Evolutionary conservation across 2,329 filamentous ascomycete genomes (phyloP), one percentile per base, ranked within the genome.

Genomic region (Sarocladiaceae sp.): DNA sequence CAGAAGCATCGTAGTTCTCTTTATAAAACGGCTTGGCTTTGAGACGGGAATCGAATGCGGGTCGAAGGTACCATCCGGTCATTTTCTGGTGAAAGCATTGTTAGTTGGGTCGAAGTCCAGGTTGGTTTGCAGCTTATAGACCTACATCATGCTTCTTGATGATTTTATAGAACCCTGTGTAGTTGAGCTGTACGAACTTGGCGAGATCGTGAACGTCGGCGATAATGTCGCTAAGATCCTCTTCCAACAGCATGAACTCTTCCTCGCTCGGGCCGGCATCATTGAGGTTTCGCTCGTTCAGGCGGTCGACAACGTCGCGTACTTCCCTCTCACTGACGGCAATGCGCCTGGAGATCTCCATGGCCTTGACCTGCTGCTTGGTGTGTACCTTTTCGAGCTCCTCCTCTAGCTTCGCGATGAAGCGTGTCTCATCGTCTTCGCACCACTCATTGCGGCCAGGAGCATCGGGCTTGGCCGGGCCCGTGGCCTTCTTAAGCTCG

Each of bases 141-240:
- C 85, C 55, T 66, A 91, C 87, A 69, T 96, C 93, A 65, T 98
- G 93, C 74, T 98, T 98, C 76, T 98, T 98, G 67, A 98, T 95
- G 51, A 98, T 98, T 74, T 98, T 98, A 72, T 96, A 94, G 63
- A 98, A 98, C 4, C 93, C 93, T 1, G 91, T 97, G 62, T 98
- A 98, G 68, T 98, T 98, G 60, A 98, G 71, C 69, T 96, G 91
- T 6, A 95, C 94, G 63, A 95, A 98, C 68, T 97, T 97, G 64
- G 93, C 90, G 48, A 98, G 76, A 58, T 98, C 93, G 66, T 98
- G 91, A 18, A 98, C 93, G 59, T 98, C 91, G 55, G 93, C 93
- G 62, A 98, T 98, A 59, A 98, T 90, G 63, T 98, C 93, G 67
- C 89, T 95, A 58, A 98, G 69, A 58, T 95, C 89, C 61, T 95